Evolutionary conservation across 805 yeast species (phyloP).

Genomic region (Myxozyma neotropica): DNA sequence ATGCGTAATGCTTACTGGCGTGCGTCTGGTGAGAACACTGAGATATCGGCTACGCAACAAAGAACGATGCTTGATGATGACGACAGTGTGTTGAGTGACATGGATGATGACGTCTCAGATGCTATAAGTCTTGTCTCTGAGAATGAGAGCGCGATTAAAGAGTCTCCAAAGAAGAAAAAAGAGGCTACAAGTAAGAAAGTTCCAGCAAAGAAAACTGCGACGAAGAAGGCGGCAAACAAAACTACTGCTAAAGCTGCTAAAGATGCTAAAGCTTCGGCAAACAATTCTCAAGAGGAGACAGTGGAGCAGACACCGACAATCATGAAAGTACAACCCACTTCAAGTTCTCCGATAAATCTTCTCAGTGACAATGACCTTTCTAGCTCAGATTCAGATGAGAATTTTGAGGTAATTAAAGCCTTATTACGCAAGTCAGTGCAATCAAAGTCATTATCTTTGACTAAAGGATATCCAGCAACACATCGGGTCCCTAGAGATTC

Average conservation of each 20-base stretch:
- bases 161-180: not conserved
- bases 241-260: not conserved
- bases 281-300: no score
- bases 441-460: not conserved
- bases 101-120: not conserved
- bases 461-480: not conserved
- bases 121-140: not conserved
- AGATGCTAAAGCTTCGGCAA: not conserved
- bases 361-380: not conserved
- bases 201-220: not conserved
- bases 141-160: not conserved
- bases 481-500: not conserved
- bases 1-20: conserved; percentile 35
- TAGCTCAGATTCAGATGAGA: not conserved
- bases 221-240: not conserved
- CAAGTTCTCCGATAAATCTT: not conserved
- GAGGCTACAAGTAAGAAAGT: not conserved
- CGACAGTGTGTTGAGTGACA: conserved; percentile 2
- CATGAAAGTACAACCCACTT: not conserved
- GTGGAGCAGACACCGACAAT: no score
- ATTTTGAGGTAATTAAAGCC: not conserved
- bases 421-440: not conserved
- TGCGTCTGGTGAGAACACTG: not conserved
- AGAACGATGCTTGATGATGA: conserved; percentile 3
- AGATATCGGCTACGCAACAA: not conserved